Evolutionary conservation across 768 basidiomycete genomes (phyloP), one percentile per base, ranked within the genome.

Genomic region (Leccinum rimulosum): DNA sequence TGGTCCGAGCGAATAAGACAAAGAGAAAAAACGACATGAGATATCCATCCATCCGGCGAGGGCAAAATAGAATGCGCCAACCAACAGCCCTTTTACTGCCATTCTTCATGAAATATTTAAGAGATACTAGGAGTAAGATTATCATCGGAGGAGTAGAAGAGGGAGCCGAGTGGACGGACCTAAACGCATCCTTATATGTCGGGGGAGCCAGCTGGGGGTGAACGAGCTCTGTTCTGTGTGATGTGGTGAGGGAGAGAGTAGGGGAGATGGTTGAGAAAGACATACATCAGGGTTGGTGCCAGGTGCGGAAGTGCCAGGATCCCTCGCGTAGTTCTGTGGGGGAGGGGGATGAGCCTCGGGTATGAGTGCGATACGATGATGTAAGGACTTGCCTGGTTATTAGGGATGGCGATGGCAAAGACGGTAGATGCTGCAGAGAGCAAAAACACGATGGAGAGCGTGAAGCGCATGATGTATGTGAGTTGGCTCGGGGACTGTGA

Each of bases 351-450:
- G 14, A 17, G 17, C 33, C 5, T 33, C 11, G 50, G 15, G 19
- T 50, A 27, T 6, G 50, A 33, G 17, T 1, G 5, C 22, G 17
- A 1, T 22, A 2, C 4, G 3, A 19, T 11, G 27, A 28, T 1
- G 49, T 3, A 11, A 14, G 9, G 33, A 58, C 61, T 40, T 56
- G 60, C 67, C 38, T 66, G 51, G 17, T 43, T 63, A 11, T 43
- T 63, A 11, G 67, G 61, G n/a, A 70, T 31, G 30, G 57, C 54
- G 4, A 31, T 54, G n/a, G 64, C 58, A 15, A 66, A 31, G n/a
- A 40, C 55, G 33, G 52, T 59, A 0, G 60, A 62, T 0, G 51
- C 50, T 4, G 60, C 55, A 0, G 69, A 62, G 60, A 70, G 61
- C 49, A 66, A 2, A 9, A 57, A 30, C 17, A 62, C 5, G 50